Base-by-base conservation (phyloP, 2,329 filamentous ascomycete species). In the Colletotrichum neosansevieriae region DNA sequence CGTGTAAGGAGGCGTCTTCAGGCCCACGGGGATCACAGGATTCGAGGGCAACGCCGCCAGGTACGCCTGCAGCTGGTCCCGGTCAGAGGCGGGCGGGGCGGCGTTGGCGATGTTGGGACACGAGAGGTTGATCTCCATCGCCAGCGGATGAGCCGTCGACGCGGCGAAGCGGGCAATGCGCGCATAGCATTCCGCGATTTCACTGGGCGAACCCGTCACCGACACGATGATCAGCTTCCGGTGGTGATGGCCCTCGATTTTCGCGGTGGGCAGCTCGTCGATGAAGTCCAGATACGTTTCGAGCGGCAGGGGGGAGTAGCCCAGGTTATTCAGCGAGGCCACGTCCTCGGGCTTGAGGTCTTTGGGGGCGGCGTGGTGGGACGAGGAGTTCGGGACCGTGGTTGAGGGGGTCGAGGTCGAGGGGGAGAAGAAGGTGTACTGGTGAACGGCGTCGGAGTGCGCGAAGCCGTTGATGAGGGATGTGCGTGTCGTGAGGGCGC, bases 1-100 rank as follows among this genome's bases (percentile, higher is more conserved):
- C 0, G 92, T 94, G 73, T 93, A 94, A 0, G 92, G 92, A 5
- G 92, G 92, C 1, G 88, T 90, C 75, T 95, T 95, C 71, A 94
- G 82, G 0, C 92, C 92, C 10, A 83, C 72, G 2, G 84, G 77
- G 15, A 85, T 69, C 6, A 7, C 59, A 6, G 83, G 78, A 3
- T 76, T 70, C 0, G 70, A 45, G 0, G 81, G 78, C 0, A 92
- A 78, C 0, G 80, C 78, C 1, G 72, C 71, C 2, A 94, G 79
- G 70, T 93, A 94, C 5, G 78, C 77, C 0, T 76, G 71, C 3
- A 94, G 76, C 0, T 84, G 80, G 0, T 72, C 71, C 0, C 81
- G 77, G 7, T 86, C 84, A 75, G 94, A 94, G 0, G 92, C 92
- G 6, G 92, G 91, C 1, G 92, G 92, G 0, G 92, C 89, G 53